Base-by-base conservation (phyloP, 495 filamentous ascomycete genomes). In the Penicillium odoratum region DNA sequence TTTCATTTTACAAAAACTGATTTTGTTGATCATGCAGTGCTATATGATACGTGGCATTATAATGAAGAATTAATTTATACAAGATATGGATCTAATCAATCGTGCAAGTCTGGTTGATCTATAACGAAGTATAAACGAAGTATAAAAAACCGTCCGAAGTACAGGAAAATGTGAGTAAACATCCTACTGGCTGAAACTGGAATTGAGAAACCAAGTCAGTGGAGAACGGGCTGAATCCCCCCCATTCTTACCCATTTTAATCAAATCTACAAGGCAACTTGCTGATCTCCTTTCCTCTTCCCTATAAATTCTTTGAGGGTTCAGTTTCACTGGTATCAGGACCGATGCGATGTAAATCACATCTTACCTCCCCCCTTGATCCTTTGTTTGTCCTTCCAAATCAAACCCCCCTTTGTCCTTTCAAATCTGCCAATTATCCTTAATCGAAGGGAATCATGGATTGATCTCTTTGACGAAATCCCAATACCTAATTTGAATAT, bases 331-430 rank as follows among this genome's bases (percentile, higher is more conserved):
- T 54, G n/a, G 28, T 16, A 54, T 38, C 50, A 60, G 55, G 50
- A 57, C 57, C 38, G 63, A 66, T 75, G 68, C 71, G 65, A 76
- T 77, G 71, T 74, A 65, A 75, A 68, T 40, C 38, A 16, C 38
- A 40, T 40, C 38, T 40, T 16, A n/a, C 38, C 38, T 7, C 6
- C 38, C 38, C 48, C 63, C 59, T 50, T 21, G 64, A 40, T 36
- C 48, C 21, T 34, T 50, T 31, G 33, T 26, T 40, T 34, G 28
- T 53, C 18, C 43, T 40, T 52, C 59, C 48, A 40, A 53, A 49
- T 21, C 21, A 21, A 1, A 1, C 21, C 59, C 52, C 40, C 43
- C 48, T 52, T 55, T 40, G 38, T 40, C 38, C 10, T 40, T 16
- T 11, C 21, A 21, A 21, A 36, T 11, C 38, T 13, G 11, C 15